These are phyloP conservation scores for Aurifilum marmelostoma DNA, from an alignment of 2,329 filamentous ascomycete genomes.

Conservation along the genomic window DNA sequence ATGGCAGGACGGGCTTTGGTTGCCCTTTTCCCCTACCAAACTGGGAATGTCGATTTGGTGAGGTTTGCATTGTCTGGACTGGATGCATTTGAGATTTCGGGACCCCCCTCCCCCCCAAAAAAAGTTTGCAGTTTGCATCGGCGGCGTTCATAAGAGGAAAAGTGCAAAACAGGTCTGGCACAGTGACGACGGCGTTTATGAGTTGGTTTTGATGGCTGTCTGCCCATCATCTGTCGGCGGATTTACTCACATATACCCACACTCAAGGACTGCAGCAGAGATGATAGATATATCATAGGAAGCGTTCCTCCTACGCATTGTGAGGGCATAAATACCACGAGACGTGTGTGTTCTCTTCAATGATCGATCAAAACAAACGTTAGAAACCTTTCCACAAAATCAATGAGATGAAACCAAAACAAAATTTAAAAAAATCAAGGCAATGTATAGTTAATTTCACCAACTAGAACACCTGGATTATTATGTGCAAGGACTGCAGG, in stretches of 20 bases:
- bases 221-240: constrained; percentile 23
- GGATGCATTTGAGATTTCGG: constrained; percentile 9
- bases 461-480: not conserved
- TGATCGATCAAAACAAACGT: constrained; percentile 2
- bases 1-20: constrained; percentile 13
- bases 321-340: constrained; percentile 26
- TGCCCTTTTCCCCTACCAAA: not conserved
- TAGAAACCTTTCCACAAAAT: not conserved
- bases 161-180: constrained; percentile 14
- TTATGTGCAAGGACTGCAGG: not conserved
- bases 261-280: constrained; percentile 23
- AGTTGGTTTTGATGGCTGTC: constrained; percentile 24
- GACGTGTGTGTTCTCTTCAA: constrained; percentile 10
- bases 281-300: constrained; percentile 31
- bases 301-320: constrained; percentile 18
- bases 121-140: constrained; percentile 31
- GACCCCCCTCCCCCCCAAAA: too few relatives aligned
- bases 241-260: constrained; percentile 25
- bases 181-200: constrained; percentile 24
- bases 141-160: constrained; percentile 31
- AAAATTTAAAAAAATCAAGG: not conserved
- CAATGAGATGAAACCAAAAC: too few relatives aligned
- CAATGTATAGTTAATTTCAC: not conserved
- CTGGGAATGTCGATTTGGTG: not conserved
- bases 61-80: constrained; percentile 1